Conservation (phyloP, 2,329 filamentous ascomycete genomes). For the Colletotrichum tabaci region DNA sequence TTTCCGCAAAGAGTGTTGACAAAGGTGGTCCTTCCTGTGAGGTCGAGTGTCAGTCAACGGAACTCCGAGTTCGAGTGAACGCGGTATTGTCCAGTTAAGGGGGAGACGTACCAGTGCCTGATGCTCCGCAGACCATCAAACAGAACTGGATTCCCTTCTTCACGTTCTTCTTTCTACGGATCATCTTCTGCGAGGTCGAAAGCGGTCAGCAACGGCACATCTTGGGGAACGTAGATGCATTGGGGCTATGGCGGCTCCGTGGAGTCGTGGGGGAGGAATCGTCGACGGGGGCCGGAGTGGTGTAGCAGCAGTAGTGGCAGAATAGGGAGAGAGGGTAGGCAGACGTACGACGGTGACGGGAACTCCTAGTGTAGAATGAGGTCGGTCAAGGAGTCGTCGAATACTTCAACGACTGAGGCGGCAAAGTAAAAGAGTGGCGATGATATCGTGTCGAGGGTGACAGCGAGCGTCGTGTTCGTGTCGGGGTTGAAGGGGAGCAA, state of each 20-base stretch:
- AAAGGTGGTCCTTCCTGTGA: slow-evolving; percentile 92
- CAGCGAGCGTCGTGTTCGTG: slow-evolving; percentile 37
- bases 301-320: not conserved
- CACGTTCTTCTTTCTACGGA: slow-evolving; percentile 99
- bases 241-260: slow-evolving; percentile 29
- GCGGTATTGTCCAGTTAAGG: slow-evolving; percentile 36
- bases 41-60: slow-evolving; percentile 29
- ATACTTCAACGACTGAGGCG: slow-evolving; percentile 28
- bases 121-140: slow-evolving; percentile 99
- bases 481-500: slow-evolving; percentile 34
- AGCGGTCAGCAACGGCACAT: slow-evolving; percentile 48
- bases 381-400: slow-evolving; percentile 30
- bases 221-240: slow-evolving; percentile 30
- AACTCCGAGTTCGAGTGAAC: slow-evolving; percentile 13
- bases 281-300: slow-evolving; percentile 24
- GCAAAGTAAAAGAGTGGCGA: slow-evolving; percentile 20
- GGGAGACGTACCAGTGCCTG: slow-evolving; percentile 86
- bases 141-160: slow-evolving; percentile 99
- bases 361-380: slow-evolving; percentile 27
- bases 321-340: slow-evolving; percentile 24
- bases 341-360: slow-evolving; percentile 39
- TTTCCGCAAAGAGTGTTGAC: slow-evolving; percentile 99
- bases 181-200: slow-evolving; percentile 79
- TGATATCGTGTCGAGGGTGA: slow-evolving; percentile 31
- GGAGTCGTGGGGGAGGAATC: slow-evolving; percentile 31